A percentile compares a stretch with the other conserved stretches of the same genome.
Conservation (phyloP, 495 filamentous ascomycete species). For the Penicillium parvum region DNA sequence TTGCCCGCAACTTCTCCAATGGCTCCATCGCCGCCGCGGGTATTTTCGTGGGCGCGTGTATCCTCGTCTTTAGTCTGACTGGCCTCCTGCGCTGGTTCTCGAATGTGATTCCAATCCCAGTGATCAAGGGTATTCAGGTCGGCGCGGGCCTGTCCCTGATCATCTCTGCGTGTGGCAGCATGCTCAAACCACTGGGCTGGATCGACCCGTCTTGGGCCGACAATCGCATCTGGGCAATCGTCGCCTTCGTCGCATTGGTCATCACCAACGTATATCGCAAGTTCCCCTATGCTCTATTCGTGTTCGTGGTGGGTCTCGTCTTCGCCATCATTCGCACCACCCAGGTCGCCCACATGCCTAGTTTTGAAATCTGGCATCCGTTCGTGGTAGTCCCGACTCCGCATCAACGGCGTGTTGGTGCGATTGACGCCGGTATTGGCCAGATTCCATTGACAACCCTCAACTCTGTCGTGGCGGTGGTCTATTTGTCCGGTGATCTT, state of each 20-base stretch:
- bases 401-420: conserved; percentile 43
- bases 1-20: conserved; percentile 59
- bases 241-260: conserved; percentile 65
- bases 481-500: conserved; percentile 68
- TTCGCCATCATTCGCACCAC: conserved; percentile 47
- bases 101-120: conserved; percentile 69
- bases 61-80: conserved; percentile 72
- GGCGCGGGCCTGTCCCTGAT: conserved; percentile 80
- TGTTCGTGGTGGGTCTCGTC: conserved; percentile 62
- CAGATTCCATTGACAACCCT: conserved; percentile 87
- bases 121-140: conserved; percentile 92
- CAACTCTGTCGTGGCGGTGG: conserved; percentile 85
- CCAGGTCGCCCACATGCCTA: conserved; percentile 33
- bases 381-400: conserved; percentile 40
- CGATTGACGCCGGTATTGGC: conserved; percentile 61
- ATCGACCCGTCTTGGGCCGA: conserved; percentile 57
- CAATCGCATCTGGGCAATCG: conserved; percentile 67
- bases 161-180: conserved; percentile 62
- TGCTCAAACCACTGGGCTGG: conserved; percentile 59
- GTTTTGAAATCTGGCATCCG: conserved; percentile 49
- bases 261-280: conserved; percentile 53
- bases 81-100: conserved; percentile 68
- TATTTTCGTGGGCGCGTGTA: conserved; percentile 63
- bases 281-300: conserved; percentile 70
- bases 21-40: conserved; percentile 75